Conservation (phyloP, 768 basidiomycete genomes). For the Pleurotus cornucopiae region DNA sequence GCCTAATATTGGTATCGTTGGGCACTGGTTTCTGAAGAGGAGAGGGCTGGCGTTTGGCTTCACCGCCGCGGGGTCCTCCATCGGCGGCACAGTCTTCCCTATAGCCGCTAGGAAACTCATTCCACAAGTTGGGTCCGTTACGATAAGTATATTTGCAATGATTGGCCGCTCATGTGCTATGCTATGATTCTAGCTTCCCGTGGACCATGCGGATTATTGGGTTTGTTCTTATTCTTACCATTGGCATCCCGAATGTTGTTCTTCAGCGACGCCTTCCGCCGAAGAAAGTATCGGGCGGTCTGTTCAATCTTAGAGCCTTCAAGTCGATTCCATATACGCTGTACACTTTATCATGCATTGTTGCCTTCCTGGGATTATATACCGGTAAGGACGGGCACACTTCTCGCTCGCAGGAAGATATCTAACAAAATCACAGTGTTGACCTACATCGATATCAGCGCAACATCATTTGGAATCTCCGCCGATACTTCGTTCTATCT, state of each 20-base stretch:
- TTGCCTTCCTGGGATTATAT: constrained; percentile 59
- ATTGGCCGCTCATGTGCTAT: no score
- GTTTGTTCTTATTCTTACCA: constrained; percentile 45
- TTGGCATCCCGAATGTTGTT: constrained; percentile 46
- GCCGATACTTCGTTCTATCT: constrained; percentile 52
- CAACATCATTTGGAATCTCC: constrained; percentile 39
- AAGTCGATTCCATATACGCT: constrained; percentile 42
- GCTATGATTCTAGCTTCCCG: constrained; percentile 40
- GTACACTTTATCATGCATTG: constrained; percentile 43
- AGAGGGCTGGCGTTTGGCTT: constrained; percentile 53
- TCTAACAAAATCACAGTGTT: constrained; percentile 30
- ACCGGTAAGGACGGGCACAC: constrained; percentile 32
- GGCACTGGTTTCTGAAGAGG: constrained; percentile 62
- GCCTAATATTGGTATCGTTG: constrained; percentile 43
- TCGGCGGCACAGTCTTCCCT: constrained; percentile 63
- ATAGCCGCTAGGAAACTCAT: constrained; percentile 52
- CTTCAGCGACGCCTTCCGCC: constrained; percentile 51
- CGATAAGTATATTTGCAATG: neutral
- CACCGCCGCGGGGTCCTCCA: constrained; percentile 48
- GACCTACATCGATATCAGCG: constrained; percentile 56
- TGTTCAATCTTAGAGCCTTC: constrained; percentile 46
- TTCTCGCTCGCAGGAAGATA: neutral
- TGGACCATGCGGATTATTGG: constrained; percentile 69
- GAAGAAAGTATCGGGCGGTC: constrained; percentile 42
- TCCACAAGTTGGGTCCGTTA: constrained; percentile 46